Conservation (phyloP, 306 rosid genomes). For the Casuarina glauca region DNA sequence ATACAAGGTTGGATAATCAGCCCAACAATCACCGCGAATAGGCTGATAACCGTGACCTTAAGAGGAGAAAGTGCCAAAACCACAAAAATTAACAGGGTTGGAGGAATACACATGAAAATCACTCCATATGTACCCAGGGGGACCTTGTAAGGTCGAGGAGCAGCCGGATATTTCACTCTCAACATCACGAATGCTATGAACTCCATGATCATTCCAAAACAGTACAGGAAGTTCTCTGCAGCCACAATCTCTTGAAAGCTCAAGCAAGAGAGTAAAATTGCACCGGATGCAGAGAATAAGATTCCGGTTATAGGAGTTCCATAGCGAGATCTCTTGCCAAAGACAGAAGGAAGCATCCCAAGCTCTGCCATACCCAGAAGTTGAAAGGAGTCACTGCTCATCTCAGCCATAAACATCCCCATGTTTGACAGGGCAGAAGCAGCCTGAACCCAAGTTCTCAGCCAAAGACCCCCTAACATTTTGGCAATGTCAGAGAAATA, state of each 20-base stretch:
- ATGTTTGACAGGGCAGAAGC: conserved; percentile 71
- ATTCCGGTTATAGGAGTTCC: conserved; percentile 63
- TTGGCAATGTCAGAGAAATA: conserved; percentile 60
- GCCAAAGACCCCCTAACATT: conserved; percentile 60
- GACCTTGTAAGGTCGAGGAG: conserved; percentile 49
- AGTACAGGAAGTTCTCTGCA: conserved; percentile 63
- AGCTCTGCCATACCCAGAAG: conserved; percentile 70
- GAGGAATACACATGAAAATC: conserved; percentile 54
- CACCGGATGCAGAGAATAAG: conserved; percentile 66
- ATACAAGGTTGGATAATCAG: conserved; percentile 51
- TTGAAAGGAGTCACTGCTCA: conserved; percentile 75
- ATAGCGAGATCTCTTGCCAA: conserved; percentile 47
- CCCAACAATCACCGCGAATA: conserved; percentile 47
- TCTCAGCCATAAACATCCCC: conserved; percentile 76
- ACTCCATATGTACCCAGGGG: conserved; percentile 57
- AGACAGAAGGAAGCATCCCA: conserved; percentile 66
- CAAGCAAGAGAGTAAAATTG: conserved; percentile 63
- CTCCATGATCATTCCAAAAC: conserved; percentile 75
- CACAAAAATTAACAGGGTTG: conserved; percentile 50
- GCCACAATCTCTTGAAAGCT: conserved; percentile 79
- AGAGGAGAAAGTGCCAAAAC: conserved; percentile 50
- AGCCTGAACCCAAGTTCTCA: conserved; percentile 56
- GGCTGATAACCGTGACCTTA: conserved; percentile 49
- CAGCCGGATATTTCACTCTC: conserved; percentile 46
- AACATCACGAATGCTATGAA: conserved; percentile 59